These are phyloP conservation scores for Quercus glauca DNA, from an alignment of 306 rosid species.

Conservation along the genomic window DNA sequence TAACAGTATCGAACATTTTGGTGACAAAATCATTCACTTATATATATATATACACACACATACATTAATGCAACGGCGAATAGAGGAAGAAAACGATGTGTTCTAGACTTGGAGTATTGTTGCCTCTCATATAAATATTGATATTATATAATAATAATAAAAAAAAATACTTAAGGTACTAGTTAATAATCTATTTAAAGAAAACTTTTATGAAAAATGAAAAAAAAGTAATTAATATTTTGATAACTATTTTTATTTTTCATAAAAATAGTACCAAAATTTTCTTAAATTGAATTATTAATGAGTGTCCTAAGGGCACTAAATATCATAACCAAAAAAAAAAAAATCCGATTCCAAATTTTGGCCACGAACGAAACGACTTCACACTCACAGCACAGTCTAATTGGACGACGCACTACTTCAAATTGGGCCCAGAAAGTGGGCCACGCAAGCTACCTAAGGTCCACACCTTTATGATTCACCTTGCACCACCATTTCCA, in stretches of 20 bases:
- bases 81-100: neutral
- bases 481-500: slow-evolving; percentile 21
- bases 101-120: neutral
- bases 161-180: no score
- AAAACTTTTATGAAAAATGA: no score
- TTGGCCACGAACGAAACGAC: neutral
- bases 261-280: no score
- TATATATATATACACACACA: no score
- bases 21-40: neutral
- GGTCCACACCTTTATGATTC: slow-evolving; percentile 40
- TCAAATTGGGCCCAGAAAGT: slow-evolving; percentile 28
- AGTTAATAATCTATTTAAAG: no score
- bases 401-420: slow-evolving; percentile 30
- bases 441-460: slow-evolving; percentile 24
- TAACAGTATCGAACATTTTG: neutral
- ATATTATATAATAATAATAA: neutral
- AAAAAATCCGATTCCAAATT: neutral
- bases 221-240: no score
- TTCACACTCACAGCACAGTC: neutral
- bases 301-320: no score
- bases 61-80: no score
- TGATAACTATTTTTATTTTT: no score
- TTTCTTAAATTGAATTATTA: no score
- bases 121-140: neutral
- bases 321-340: no score